These are phyloP conservation scores for Hymenoscyphus fraxineus DNA, from an alignment of 2,329 filamentous ascomycete genomes.

Conservation along the genomic window DNA sequence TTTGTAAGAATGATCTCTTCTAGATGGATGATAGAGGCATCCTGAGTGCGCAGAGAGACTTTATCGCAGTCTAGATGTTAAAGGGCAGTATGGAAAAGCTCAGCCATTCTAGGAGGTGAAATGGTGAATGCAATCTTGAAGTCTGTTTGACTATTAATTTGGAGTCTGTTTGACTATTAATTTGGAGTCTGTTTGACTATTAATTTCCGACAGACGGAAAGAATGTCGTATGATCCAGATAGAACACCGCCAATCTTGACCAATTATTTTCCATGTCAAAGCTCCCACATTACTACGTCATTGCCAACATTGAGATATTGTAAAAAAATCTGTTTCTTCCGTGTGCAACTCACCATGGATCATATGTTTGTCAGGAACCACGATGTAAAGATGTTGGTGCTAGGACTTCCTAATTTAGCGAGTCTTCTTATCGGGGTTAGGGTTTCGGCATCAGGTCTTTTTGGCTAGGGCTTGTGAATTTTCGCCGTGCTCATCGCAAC, in stretches of 20 bases:
- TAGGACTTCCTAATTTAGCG: neutral
- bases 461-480: neutral
- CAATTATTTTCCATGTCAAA: neutral
- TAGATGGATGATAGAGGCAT: too few species aligned
- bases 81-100: too few species aligned
- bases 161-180: neutral
- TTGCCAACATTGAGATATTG: neutral
- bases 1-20: too few species aligned
- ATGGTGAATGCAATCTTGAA: neutral
- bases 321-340: neutral
- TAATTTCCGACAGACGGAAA: neutral
- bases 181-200: neutral
- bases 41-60: too few species aligned
- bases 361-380: neutral
- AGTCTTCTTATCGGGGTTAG: neutral
- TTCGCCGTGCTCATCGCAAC: neutral
- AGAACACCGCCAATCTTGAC: neutral
- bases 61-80: too few species aligned
- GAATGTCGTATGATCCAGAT: neutral
- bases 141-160: neutral
- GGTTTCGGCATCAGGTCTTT: slow-evolving; percentile 2
- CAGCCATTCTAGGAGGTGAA: too few species aligned
- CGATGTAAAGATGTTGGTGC: neutral
- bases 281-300: neutral
- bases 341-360: neutral